These are phyloP conservation scores for Graphilbum fragrans DNA, from an alignment of 2,329 filamentous ascomycete species.

Conservation along the genomic window DNA sequence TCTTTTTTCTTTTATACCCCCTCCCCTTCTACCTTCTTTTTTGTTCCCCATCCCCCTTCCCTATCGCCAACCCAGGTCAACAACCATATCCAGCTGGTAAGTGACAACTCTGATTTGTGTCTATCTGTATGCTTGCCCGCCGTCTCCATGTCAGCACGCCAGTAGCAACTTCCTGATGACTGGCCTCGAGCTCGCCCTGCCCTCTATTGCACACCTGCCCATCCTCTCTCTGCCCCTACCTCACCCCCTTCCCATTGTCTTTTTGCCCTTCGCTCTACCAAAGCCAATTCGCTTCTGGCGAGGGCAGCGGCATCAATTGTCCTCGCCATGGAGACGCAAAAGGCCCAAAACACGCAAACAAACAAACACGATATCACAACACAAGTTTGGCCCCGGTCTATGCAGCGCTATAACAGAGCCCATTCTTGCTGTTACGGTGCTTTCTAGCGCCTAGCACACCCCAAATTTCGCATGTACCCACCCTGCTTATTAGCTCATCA, in stretches of 20 bases:
- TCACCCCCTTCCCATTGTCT: too few species aligned
- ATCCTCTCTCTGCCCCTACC: too few species aligned
- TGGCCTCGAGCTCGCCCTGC: too few species aligned
- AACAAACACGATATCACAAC: neutral
- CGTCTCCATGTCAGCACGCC: too few species aligned
- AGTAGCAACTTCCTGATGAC: too few species aligned
- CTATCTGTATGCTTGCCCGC: too few species aligned
- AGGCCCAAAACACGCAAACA: neutral
- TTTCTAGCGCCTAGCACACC: neutral
- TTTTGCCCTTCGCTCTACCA: too few species aligned
- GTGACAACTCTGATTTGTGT: too few species aligned
- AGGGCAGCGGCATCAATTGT: too few species aligned
- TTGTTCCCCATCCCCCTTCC: neutral
- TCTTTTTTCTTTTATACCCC: neutral
- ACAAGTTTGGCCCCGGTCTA: neutral
- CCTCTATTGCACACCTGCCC: too few species aligned
- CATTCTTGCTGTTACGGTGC: conserved; percentile 2
- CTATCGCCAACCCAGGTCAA: neutral
- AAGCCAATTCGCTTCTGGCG: too few species aligned
- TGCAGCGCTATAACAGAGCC: conserved; percentile 1
- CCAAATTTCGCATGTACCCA: conserved; percentile 11
- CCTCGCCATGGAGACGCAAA: too few species aligned
- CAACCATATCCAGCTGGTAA: neutral
- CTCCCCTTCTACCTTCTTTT: conserved; percentile 2
- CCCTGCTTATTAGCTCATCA: conserved; percentile 10